Conservation (phyloP, 1,284 basidiomycete genomes). For the Paramarasmius palmivorus region DNA sequence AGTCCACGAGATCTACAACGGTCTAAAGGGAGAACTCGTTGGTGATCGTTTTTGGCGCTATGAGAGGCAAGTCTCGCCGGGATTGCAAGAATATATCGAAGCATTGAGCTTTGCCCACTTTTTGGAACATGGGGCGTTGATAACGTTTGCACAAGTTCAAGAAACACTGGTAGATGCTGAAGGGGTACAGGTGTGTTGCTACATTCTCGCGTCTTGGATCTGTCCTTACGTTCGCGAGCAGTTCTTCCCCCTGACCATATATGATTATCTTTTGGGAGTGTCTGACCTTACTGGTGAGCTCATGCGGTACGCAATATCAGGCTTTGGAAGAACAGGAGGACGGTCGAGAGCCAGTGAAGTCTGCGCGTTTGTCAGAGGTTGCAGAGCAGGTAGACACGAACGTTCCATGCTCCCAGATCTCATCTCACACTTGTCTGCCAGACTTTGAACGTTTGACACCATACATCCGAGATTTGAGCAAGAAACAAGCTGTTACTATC, state of each 20-base stretch:
- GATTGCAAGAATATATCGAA: constrained; percentile 92
- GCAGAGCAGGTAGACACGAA: constrained; percentile 66
- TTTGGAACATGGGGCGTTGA: constrained; percentile 70
- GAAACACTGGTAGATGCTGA: constrained; percentile 55
- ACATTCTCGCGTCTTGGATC: constrained; percentile 2
- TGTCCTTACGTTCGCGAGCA: constrained; percentile 26
- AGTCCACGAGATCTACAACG: constrained; percentile 66
- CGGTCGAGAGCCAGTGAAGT: constrained; percentile 69
- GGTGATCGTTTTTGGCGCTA: constrained; percentile 83
- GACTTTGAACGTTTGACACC: constrained; percentile 78
- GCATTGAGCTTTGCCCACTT: constrained; percentile 90
- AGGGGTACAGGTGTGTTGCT: constrained; percentile 56
- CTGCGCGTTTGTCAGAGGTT: constrained; percentile 77
- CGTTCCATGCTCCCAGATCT: not conserved
- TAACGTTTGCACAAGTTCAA: constrained; percentile 75
- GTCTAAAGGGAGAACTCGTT: constrained; percentile 63
- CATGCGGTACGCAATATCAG: constrained; percentile 93
- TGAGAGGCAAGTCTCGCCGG: constrained; percentile 73
- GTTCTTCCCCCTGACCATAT: constrained; percentile 70
- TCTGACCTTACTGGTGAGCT: constrained; percentile 95
- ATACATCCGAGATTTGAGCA: constrained; percentile 71
- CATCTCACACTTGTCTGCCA: constrained; percentile 25
- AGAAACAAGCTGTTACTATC: constrained; percentile 87
- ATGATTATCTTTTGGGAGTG: constrained; percentile 90
- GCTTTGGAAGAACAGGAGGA: constrained; percentile 70